These are phyloP conservation scores for Thelephora ganbajun DNA, from an alignment of 768 basidiomycete genomes.

Conservation along the genomic window DNA sequence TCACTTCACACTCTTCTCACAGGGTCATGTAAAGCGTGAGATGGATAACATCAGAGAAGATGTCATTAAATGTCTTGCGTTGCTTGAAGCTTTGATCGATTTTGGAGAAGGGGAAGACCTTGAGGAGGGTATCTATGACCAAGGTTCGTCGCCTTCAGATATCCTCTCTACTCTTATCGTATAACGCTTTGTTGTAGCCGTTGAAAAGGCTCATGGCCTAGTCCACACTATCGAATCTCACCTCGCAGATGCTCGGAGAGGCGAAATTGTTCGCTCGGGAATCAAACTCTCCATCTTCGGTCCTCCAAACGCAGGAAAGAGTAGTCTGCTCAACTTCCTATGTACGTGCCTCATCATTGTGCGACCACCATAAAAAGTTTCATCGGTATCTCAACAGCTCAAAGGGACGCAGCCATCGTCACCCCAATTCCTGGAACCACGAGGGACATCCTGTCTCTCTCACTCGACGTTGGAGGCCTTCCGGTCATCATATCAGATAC, in stretches of 20 bases:
- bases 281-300: slow-evolving; percentile 81
- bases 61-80: slow-evolving; percentile 61
- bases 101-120: slow-evolving; percentile 89
- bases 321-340: slow-evolving; percentile 73
- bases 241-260: slow-evolving; percentile 57
- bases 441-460: slow-evolving; percentile 72
- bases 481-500: slow-evolving; percentile 78
- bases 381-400: slow-evolving; percentile 33
- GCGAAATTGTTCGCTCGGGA: slow-evolving; percentile 75
- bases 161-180: neutral
- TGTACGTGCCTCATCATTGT: slow-evolving; percentile 25
- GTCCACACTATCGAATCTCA: slow-evolving; percentile 37
- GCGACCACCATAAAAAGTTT: neutral
- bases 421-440: slow-evolving; percentile 83
- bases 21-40: slow-evolving; percentile 51
- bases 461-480: slow-evolving; percentile 78
- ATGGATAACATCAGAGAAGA: slow-evolving; percentile 52
- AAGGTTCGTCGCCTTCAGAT: slow-evolving; percentile 30
- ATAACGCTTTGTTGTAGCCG: slow-evolving; percentile 28
- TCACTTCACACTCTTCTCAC: slow-evolving; percentile 5
- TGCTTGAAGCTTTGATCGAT: slow-evolving; percentile 82
- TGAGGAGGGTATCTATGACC: slow-evolving; percentile 65
- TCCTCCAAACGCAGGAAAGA: slow-evolving; percentile 91
- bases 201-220: slow-evolving; percentile 32
- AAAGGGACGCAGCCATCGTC: slow-evolving; percentile 81